Evolutionary conservation across 768 basidiomycete genomes (phyloP).

Genomic region (Boletus rubroflammeus): DNA sequence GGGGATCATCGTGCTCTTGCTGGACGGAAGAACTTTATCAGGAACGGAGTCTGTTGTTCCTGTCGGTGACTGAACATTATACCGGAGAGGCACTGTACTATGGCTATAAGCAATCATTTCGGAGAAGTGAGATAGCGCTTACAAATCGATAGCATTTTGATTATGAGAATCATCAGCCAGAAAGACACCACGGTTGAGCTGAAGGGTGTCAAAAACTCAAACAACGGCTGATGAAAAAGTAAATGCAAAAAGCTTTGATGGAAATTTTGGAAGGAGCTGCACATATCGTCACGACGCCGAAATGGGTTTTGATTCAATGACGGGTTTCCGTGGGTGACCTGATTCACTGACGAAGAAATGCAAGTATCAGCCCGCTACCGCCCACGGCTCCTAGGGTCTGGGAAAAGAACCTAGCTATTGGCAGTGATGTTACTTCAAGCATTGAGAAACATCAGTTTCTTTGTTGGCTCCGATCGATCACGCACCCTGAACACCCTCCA

Average conservation of each 20-base stretch:
- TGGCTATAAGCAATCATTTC: too few relatives aligned
- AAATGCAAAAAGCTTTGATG: background rate
- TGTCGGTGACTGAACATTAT: conserved; percentile 7
- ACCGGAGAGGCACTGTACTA: conserved; percentile 3
- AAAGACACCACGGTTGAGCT: background rate
- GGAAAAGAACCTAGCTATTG: background rate
- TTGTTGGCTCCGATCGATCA: background rate
- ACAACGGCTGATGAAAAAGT: too few relatives aligned
- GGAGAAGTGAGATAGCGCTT: background rate
- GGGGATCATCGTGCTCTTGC: background rate
- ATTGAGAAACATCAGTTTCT: background rate
- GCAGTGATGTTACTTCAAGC: background rate
- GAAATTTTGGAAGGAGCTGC: background rate
- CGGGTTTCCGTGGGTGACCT: background rate
- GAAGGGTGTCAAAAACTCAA: background rate
- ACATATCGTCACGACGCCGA: background rate
- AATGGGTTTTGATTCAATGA: background rate
- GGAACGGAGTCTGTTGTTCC: conserved; percentile 1
- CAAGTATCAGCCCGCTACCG: background rate
- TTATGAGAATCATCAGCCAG: background rate
- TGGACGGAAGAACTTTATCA: background rate
- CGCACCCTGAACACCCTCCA: background rate
- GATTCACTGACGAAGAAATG: background rate
- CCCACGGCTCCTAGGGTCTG: background rate
- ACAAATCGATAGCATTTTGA: background rate